Base-by-base conservation (phyloP, 768 basidiomycete species). In the Lactarius tabidus region DNA sequence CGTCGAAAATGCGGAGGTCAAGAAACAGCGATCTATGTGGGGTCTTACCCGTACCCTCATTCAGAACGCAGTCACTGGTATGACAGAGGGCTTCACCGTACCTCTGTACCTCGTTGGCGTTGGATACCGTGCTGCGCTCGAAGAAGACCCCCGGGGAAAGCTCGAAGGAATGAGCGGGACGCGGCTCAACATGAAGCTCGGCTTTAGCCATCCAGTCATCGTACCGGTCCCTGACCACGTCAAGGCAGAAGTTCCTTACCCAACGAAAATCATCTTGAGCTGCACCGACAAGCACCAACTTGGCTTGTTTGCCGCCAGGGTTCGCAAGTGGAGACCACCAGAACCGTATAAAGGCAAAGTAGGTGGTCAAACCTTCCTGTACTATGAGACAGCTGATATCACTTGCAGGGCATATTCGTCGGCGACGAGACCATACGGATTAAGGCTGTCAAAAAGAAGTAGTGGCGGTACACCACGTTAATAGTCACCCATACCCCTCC, bases 301-400 rank as follows among this genome's bases (percentile, higher is more conserved):
- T 64, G 94, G 94, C 1, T 80, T 92, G 69, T 96, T 96, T 73
- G 91, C 94, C 0, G 93, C 95, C 6, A 84, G 86, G 69, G 87
- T 98, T 29, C 81, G 95, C 67, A 83, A 82, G 65, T 89, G 87
- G 78, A 84, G 96, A 71, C 89, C 88, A 70, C 96, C 96, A 26
- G 96, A 99, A 74, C 95, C 95, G 18, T 99, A 98, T 78, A 93
- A 98, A 78, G 96, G 95, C 74, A 98, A 98, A 84, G 95, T 96
- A 72, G 59, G 90, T 77, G 43, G 45, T 29, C 60, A n/a, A 3
- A 28, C 54, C 52, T 38, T 26, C 41, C 36, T 23, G 51, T 41
- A n/a, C 66, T 67, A 43, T 64, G 31, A 18, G 67, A 31, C 52
- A 53, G 52, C 63, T 54, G 57, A 35, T 63, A 26, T 20, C 36